A percentile compares a stretch with the other conserved stretches of the same genome.
phyloP scores from a whole-genome alignment of 306 rosid species.

The Cicer yamashitae region DNA sequence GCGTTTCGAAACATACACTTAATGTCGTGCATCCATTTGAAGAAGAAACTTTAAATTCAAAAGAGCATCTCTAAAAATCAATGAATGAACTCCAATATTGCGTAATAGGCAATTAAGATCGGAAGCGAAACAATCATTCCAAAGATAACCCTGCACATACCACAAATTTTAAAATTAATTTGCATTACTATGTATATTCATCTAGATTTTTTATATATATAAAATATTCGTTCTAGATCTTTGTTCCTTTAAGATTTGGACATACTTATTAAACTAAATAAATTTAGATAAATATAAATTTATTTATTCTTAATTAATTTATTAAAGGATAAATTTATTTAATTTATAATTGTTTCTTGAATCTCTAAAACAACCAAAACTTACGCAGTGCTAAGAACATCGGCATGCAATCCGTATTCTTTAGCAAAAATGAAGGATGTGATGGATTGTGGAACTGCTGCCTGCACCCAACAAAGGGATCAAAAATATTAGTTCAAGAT shows the following conservation, averaged over 20 bases:
- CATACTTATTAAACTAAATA: too few relatives aligned
- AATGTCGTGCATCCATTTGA: background rate
- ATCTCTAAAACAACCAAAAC: constrained; percentile 25
- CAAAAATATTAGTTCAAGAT: background rate
- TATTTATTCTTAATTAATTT: too few relatives aligned
- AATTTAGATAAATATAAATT: too few relatives aligned
- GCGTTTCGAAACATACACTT: too few relatives aligned
- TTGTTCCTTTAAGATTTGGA: too few relatives aligned
- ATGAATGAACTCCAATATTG: constrained; percentile 63
- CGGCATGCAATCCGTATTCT: constrained; percentile 87
- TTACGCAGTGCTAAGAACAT: constrained; percentile 95
- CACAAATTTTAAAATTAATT: background rate
- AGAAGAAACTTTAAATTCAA: background rate
- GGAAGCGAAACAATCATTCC: constrained; percentile 88
- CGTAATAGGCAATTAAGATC: constrained; percentile 67
- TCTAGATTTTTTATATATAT: background rate
- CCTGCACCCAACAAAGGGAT: constrained; percentile 51
- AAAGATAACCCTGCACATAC: constrained; percentile 77
- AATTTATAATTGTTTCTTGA: too few relatives aligned
- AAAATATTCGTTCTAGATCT: too few relatives aligned
- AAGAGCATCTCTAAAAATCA: constrained; percentile 8
- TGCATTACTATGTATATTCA: background rate
- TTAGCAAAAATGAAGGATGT: constrained; percentile 91
- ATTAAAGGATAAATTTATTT: too few relatives aligned
- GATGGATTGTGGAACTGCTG: constrained; percentile 94